A percentile compares a stretch with the other conserved stretches of the same genome.
phyloP scores from a whole-genome alignment of 2,329 filamentous ascomycete genomes.

The Colletotrichum liaoningense region DNA sequence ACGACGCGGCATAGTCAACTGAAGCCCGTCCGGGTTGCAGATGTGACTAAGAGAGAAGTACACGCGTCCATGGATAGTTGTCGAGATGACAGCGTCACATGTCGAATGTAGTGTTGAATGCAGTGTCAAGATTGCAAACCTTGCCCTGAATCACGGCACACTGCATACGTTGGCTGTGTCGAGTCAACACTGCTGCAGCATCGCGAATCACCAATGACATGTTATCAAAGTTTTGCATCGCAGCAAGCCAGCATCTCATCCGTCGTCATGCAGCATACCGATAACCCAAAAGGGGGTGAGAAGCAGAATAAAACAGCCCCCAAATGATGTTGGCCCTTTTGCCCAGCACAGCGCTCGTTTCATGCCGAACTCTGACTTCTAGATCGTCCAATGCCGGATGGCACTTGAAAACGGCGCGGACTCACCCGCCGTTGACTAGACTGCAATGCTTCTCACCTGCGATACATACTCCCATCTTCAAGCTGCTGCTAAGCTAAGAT shows the following conservation, averaged over 20 bases:
- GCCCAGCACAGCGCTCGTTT: not conserved
- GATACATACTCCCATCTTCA: too few species aligned
- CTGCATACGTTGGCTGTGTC: not conserved
- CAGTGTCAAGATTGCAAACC: not conserved
- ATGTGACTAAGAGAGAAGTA: not conserved
- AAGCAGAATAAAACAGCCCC: not conserved
- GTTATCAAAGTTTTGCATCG: not conserved
- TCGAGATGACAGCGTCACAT: not conserved
- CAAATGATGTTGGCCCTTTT: not conserved
- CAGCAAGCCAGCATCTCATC: not conserved
- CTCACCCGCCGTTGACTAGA: not conserved
- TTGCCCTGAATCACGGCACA: not conserved
- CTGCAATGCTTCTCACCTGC: not conserved
- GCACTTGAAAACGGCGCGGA: not conserved
- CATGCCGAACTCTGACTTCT: not conserved
- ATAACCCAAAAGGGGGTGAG: not conserved
- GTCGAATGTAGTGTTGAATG: not conserved
- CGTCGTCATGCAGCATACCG: not conserved
- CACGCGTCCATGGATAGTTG: not conserved
- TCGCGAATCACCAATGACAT: not conserved
- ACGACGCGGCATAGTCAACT: not conserved
- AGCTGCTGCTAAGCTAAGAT: too few species aligned
- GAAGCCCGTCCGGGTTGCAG: not conserved
- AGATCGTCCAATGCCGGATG: slow-evolving; percentile 12
- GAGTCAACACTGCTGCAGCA: not conserved